Evolutionary conservation across 257 asterid species (phyloP).

Genomic region (Lycium barbarum): DNA sequence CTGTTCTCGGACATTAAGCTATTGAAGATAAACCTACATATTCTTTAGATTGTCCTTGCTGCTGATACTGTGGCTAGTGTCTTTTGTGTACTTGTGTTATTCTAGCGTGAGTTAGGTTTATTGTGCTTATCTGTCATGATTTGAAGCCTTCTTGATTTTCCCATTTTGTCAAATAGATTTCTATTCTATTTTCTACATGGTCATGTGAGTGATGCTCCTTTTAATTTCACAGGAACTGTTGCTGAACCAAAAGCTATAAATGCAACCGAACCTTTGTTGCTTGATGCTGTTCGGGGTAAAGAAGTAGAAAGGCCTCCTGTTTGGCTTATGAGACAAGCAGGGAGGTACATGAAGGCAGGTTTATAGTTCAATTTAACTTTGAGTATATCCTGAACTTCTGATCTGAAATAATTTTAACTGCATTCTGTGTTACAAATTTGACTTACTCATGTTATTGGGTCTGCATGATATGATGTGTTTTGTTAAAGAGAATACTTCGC

Average conservation of each 20-base stretch:
- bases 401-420: neutral
- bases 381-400: neutral
- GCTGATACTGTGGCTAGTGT: neutral
- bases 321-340: conserved; percentile 99
- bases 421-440: neutral
- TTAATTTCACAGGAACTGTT: conserved; percentile 67
- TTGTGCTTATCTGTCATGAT: neutral
- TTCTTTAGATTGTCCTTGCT: conserved; percentile 4
- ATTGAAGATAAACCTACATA: neutral
- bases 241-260: conserved; percentile 79
- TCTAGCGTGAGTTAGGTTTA: neutral
- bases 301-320: conserved; percentile 98
- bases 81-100: neutral
- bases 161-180: neutral
- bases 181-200: neutral
- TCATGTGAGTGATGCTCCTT: conserved; percentile 24
- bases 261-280: conserved; percentile 83
- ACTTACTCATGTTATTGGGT: neutral
- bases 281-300: conserved; percentile 87
- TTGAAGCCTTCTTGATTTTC: neutral
- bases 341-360: conserved; percentile 99
- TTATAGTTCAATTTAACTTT: conserved; percentile 41
- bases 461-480: conserved; percentile 8
- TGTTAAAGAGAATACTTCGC: neutral
- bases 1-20: neutral